These are phyloP conservation scores for Russula griseocarnosa DNA, from an alignment of 768 basidiomycete genomes.

Conservation along the genomic window DNA sequence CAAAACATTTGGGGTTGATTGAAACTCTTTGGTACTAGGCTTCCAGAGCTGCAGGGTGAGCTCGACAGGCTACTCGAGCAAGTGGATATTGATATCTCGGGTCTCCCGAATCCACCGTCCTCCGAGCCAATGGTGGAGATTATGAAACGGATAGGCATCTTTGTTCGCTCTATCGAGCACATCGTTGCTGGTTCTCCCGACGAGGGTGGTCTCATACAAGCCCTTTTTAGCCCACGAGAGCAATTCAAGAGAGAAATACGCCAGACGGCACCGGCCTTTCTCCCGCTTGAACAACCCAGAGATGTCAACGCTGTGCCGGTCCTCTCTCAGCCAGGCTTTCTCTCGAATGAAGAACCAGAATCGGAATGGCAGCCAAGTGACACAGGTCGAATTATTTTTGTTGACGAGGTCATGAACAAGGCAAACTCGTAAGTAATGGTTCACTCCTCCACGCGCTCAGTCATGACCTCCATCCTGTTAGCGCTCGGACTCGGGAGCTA, in stretches of 20 bases:
- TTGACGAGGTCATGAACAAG: conserved; percentile 47
- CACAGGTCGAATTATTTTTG: conserved; percentile 35
- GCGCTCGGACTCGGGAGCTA: conserved; percentile 63
- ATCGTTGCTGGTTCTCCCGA: conserved; percentile 52
- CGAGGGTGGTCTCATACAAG: conserved; percentile 49
- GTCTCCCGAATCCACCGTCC: conserved; percentile 50
- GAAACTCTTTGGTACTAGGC: conserved; percentile 36
- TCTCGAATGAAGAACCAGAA: conserved; percentile 41
- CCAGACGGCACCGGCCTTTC: conserved; percentile 51
- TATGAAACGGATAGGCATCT: conserved; percentile 41
- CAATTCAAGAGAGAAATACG: conserved; percentile 47
- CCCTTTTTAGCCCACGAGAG: conserved; percentile 45
- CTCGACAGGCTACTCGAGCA: conserved; percentile 41
- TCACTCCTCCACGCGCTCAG: background rate
- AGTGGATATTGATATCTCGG: conserved; percentile 33
- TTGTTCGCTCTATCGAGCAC: conserved; percentile 41
- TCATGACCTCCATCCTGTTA: conserved; percentile 30
- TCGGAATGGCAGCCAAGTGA: conserved; percentile 28
- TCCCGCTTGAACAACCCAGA: conserved; percentile 40
- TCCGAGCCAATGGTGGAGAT: conserved; percentile 54
- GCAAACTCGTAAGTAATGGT: conserved; percentile 42
- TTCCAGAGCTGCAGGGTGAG: conserved; percentile 58
- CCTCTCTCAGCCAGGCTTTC: conserved; percentile 35
- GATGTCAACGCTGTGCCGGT: background rate
- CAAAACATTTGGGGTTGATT: background rate